Percentiles rank a stretch among this genome's conserved stretches.
phyloP scores from a whole-genome alignment of 768 basidiomycete species.

The Tremella fuciformis region DNA sequence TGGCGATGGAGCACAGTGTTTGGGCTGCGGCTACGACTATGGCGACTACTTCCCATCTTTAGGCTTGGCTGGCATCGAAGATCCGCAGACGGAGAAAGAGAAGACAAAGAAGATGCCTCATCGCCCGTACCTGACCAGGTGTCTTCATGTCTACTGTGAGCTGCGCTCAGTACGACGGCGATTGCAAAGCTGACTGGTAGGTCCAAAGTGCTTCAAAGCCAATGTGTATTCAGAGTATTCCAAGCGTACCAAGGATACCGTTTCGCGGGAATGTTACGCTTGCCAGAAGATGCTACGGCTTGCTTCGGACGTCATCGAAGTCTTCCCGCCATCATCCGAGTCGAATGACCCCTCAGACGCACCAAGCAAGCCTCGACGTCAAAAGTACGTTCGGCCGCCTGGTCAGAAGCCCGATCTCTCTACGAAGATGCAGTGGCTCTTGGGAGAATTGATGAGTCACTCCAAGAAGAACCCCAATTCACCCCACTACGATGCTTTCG shows the following conservation, averaged over 20 bases:
- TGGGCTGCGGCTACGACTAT: constrained; percentile 79
- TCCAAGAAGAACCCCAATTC: constrained; percentile 84
- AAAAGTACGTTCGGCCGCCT: constrained; percentile 39
- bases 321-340: constrained; percentile 63
- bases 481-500: constrained; percentile 71
- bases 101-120: constrained; percentile 31
- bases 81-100: constrained; percentile 52
- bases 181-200: constrained; percentile 21
- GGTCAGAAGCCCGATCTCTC: constrained; percentile 57
- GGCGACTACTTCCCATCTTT: constrained; percentile 52
- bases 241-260: constrained; percentile 60
- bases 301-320: constrained; percentile 71
- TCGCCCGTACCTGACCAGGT: constrained; percentile 75
- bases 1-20: constrained; percentile 80
- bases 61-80: constrained; percentile 26
- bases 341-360: constrained; percentile 54
- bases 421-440: constrained; percentile 81
- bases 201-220: constrained; percentile 68
- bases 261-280: constrained; percentile 64
- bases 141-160: constrained; percentile 87
- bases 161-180: neutral
- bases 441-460: constrained; percentile 74
- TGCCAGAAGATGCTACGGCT: constrained; percentile 70
- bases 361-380: constrained; percentile 23
- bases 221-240: constrained; percentile 81